These are phyloP conservation scores for Aristolochia fimbriata DNA, from an alignment of 164 flowering plant genomes.

Conservation along the genomic window DNA sequence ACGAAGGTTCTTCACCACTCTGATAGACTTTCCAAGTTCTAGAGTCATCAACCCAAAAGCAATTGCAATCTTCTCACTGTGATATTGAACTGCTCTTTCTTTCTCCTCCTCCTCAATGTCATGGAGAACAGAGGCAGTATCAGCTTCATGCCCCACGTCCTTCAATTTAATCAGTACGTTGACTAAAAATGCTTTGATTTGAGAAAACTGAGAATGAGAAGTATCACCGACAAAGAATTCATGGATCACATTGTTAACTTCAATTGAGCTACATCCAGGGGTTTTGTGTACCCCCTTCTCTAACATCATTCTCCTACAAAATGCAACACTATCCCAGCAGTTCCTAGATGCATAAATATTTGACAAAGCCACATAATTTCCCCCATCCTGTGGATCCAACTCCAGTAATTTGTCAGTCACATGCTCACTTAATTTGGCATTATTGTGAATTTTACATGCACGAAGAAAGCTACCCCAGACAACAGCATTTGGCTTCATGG, in stretches of 20 bases:
- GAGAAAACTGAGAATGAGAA: conserved; percentile 25
- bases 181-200: conserved; percentile 22
- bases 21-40: conserved; percentile 19
- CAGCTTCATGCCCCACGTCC: conserved; percentile 21
- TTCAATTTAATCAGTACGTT: conserved; percentile 16
- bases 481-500: conserved; percentile 22
- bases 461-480: conserved; percentile 30
- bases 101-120: conserved; percentile 40
- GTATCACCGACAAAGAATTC: conserved; percentile 31
- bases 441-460: conserved; percentile 26
- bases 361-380: conserved; percentile 30
- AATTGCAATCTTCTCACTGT: conserved; percentile 34
- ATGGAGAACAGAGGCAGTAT: conserved; percentile 21
- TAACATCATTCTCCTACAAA: conserved; percentile 19
- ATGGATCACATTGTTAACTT: conserved; percentile 24
- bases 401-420: conserved; percentile 20
- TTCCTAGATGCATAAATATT: conserved; percentile 26
- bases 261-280: conserved; percentile 31
- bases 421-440: conserved; percentile 19
- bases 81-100: conserved; percentile 27
- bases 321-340: conserved; percentile 26
- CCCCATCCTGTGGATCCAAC: conserved; percentile 31
- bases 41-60: conserved; percentile 34
- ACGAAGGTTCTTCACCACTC: conserved; percentile 32
- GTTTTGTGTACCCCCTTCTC: conserved; percentile 26